Evolutionary conservation across 352 stramenopile genomes (phyloP).

Genomic region (Phytophthora parvispora): DNA sequence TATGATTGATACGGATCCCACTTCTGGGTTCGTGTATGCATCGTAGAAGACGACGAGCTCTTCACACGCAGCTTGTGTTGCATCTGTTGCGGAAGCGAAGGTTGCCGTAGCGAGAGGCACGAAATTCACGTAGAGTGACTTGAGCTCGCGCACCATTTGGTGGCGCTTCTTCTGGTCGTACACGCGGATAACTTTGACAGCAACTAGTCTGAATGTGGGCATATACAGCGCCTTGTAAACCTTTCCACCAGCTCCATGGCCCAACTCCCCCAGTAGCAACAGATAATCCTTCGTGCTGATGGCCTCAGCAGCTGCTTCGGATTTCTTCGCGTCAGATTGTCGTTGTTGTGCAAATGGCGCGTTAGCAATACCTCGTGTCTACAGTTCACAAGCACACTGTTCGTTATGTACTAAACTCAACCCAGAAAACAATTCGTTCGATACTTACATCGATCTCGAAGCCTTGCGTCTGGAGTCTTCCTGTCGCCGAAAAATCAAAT

Average conservation of each 20-base stretch:
- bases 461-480: slow-evolving; percentile 80
- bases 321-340: slow-evolving; percentile 18
- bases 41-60: slow-evolving; percentile 94
- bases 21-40: slow-evolving; percentile 91
- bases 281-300: slow-evolving; percentile 76
- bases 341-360: slow-evolving; percentile 55
- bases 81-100: slow-evolving; percentile 1
- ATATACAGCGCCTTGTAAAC: slow-evolving; percentile 93
- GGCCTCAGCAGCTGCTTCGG: slow-evolving; percentile 12
- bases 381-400: slow-evolving; percentile 13
- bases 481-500: slow-evolving; percentile 86
- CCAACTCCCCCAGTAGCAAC: slow-evolving; percentile 76
- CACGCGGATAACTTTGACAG: slow-evolving; percentile 91
- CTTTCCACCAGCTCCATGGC: slow-evolving; percentile 88
- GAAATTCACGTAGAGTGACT: slow-evolving; percentile 88
- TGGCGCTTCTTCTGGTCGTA: slow-evolving; percentile 91
- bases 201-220: slow-evolving; percentile 90
- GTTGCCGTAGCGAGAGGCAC: slow-evolving; percentile 65
- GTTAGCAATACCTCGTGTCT: slow-evolving; percentile 83
- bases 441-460: slow-evolving; percentile 87
- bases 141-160: slow-evolving; percentile 91
- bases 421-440: background rate
- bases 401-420: background rate
- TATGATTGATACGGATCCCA: slow-evolving; percentile 92
- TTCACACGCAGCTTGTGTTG: slow-evolving; percentile 61